These are phyloP conservation scores for Xenoacremonium recifei DNA, from an alignment of 2,329 filamentous ascomycete genomes.

Conservation along the genomic window DNA sequence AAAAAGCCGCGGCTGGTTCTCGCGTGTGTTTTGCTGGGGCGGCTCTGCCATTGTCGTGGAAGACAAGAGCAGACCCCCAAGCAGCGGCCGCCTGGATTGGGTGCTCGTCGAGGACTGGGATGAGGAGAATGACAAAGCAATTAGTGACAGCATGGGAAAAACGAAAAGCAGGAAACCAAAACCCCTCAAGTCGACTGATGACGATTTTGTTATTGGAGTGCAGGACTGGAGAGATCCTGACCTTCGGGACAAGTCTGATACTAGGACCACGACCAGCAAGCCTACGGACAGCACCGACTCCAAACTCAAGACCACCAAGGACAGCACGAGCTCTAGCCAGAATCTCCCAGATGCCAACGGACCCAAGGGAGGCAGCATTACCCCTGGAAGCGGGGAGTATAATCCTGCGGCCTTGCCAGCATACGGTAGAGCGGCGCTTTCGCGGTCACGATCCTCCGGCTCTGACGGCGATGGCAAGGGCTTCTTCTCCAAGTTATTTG, in stretches of 20 bases:
- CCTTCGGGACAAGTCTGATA: conserved; percentile 26
- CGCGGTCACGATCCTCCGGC: background rate
- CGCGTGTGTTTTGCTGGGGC: conserved; percentile 36
- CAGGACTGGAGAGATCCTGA: conserved; percentile 86
- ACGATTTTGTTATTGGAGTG: conserved; percentile 74
- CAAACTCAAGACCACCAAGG: conserved; percentile 7
- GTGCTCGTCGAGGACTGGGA: conserved; percentile 66
- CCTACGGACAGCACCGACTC: conserved; percentile 1
- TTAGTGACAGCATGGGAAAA: conserved; percentile 41
- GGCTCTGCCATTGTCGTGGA: background rate
- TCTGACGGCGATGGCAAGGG: conserved; percentile 36
- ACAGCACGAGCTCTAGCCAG: conserved; percentile 4
- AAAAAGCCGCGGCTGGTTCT: conserved; percentile 41
- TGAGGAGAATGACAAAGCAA: conserved; percentile 47
- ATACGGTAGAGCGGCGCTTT: background rate
- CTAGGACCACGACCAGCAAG: conserved; percentile 7
- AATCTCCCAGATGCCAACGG: conserved; percentile 23
- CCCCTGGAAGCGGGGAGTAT: conserved; percentile 73
- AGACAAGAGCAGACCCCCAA: conserved; percentile 57
- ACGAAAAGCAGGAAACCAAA: conserved; percentile 26
- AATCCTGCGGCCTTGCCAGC: conserved; percentile 12
- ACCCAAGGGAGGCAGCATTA: conserved; percentile 65
- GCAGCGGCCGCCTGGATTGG: conserved; percentile 74
- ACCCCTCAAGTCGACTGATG: conserved; percentile 17
- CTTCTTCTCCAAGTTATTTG: conserved; percentile 51